Conservation (phyloP, 2,329 filamentous ascomycete genomes). For the Cladosporium sp. region DNA sequence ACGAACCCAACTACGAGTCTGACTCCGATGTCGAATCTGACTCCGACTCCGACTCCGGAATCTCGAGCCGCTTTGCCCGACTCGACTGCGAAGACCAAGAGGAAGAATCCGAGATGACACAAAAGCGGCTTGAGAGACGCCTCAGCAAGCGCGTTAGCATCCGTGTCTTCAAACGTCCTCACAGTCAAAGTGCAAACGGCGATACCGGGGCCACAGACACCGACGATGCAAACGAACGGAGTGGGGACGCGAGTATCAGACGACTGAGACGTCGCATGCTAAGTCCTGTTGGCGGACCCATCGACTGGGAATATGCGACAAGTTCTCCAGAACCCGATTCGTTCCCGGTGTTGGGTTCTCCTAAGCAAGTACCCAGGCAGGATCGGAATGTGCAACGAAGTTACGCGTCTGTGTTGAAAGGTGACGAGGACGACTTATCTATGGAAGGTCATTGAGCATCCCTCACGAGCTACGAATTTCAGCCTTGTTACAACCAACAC, state of each 20-base stretch:
- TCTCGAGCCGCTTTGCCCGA: slow-evolving; percentile 22
- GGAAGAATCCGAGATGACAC: slow-evolving; percentile 22
- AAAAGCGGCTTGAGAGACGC: slow-evolving; percentile 36
- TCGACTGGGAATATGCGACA: slow-evolving; percentile 6
- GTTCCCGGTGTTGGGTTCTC: background rate
- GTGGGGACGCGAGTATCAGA: slow-evolving; percentile 40
- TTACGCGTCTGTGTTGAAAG: slow-evolving; percentile 11
- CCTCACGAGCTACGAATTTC: background rate
- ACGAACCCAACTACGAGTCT: background rate
- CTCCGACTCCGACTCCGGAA: slow-evolving; percentile 22
- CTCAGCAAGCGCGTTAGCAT: slow-evolving; percentile 42
- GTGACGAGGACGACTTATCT: background rate
- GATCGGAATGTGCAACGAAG: background rate
- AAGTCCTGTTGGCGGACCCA: slow-evolving; percentile 36
- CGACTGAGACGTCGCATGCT: slow-evolving; percentile 45
- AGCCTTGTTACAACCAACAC: background rate
- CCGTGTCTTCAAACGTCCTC: slow-evolving; percentile 46
- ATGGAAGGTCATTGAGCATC: background rate
- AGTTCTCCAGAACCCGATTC: slow-evolving; percentile 25
- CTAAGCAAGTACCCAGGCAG: background rate
- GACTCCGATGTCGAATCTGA: slow-evolving; percentile 28
- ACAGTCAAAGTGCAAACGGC: slow-evolving; percentile 48
- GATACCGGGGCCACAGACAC: slow-evolving; percentile 44
- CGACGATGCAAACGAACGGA: slow-evolving; percentile 42
- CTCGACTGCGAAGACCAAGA: slow-evolving; percentile 33